These are phyloP conservation scores for Saprolegnia diclina DNA, from an alignment of 352 stramenopile genomes.

Conservation along the genomic window DNA sequence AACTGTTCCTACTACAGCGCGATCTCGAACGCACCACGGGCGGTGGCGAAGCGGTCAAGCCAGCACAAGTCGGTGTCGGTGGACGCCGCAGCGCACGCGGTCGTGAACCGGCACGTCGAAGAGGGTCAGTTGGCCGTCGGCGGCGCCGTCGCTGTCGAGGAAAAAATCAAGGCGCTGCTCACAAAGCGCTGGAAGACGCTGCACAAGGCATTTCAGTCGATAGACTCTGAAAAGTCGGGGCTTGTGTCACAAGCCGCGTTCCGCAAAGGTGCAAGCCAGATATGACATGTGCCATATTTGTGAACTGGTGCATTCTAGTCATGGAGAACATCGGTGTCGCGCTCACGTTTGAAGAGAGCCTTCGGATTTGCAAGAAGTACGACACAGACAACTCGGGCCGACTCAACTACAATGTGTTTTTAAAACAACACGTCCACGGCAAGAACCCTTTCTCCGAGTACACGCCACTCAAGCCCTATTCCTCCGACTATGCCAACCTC, in stretches of 20 bases:
- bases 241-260: slow-evolving; percentile 43
- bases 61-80: neutral
- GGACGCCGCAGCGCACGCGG: slow-evolving; percentile 4
- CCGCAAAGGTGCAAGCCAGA: slow-evolving; percentile 33
- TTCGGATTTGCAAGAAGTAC: slow-evolving; percentile 70
- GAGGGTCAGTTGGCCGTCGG: slow-evolving; percentile 30
- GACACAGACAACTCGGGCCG: slow-evolving; percentile 65
- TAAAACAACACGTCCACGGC: slow-evolving; percentile 52
- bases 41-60: slow-evolving; percentile 13
- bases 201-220: slow-evolving; percentile 47
- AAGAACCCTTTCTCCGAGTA: slow-evolving; percentile 27
- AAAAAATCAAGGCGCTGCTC: slow-evolving; percentile 57
- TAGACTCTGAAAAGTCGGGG: slow-evolving; percentile 52
- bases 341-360: slow-evolving; percentile 52
- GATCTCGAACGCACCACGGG: slow-evolving; percentile 50
- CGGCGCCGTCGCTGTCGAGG: slow-evolving; percentile 42
- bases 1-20: slow-evolving; percentile 76
- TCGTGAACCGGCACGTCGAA: slow-evolving; percentile 25
- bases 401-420: slow-evolving; percentile 55
- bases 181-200: slow-evolving; percentile 56
- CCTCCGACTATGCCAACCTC: slow-evolving; percentile 1
- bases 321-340: slow-evolving; percentile 47
- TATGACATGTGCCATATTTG: neutral
- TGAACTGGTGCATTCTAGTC: slow-evolving; percentile 30
- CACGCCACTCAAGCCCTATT: slow-evolving; percentile 7